Percentiles rank a stretch among this genome's conserved stretches.
Conservation (phyloP, 768 basidiomycete species). For the Serendipita vermifera region DNA sequence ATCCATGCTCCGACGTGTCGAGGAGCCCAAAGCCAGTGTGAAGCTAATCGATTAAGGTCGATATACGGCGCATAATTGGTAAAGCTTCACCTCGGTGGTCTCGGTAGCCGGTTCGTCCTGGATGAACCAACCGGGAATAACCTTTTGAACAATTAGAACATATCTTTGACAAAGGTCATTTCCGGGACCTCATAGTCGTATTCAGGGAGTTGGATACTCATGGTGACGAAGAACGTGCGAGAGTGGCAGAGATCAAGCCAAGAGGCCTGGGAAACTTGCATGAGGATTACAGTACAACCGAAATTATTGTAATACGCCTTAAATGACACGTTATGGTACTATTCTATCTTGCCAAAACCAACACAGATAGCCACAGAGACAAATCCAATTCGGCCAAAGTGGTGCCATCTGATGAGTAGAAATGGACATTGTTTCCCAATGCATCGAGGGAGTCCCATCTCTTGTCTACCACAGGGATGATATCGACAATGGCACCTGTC, state of each 20-base stretch:
- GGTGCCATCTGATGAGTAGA: conserved; percentile 5
- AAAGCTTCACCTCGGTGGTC: background rate
- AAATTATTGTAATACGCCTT: too few relatives aligned
- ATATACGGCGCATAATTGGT: background rate
- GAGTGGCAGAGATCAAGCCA: background rate
- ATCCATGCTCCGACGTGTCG: conserved; percentile 36
- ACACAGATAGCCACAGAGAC: background rate
- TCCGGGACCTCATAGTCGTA: conserved; percentile 3
- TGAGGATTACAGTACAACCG: too few relatives aligned
- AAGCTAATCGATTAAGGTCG: conserved; percentile 26
- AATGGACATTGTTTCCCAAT: conserved; percentile 9
- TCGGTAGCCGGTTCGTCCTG: conserved; percentile 27
- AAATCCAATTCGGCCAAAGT: background rate
- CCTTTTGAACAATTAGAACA: conserved; percentile 16
- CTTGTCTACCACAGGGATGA: conserved; percentile 18
- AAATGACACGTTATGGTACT: too few relatives aligned
- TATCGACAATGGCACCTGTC: conserved; percentile 14
- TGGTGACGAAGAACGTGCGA: background rate
- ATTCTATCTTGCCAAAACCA: background rate
- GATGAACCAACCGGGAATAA: conserved; percentile 31
- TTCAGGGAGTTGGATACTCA: conserved; percentile 3
- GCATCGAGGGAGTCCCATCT: conserved; percentile 17
- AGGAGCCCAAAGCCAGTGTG: conserved; percentile 46
- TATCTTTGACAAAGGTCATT: background rate
- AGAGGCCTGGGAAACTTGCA: too few relatives aligned